Percentiles rank a stretch among this genome's conserved stretches.
phyloP scores from a whole-genome alignment of 768 basidiomycete species.

The Coprinopsis marcescibilis region DNA sequence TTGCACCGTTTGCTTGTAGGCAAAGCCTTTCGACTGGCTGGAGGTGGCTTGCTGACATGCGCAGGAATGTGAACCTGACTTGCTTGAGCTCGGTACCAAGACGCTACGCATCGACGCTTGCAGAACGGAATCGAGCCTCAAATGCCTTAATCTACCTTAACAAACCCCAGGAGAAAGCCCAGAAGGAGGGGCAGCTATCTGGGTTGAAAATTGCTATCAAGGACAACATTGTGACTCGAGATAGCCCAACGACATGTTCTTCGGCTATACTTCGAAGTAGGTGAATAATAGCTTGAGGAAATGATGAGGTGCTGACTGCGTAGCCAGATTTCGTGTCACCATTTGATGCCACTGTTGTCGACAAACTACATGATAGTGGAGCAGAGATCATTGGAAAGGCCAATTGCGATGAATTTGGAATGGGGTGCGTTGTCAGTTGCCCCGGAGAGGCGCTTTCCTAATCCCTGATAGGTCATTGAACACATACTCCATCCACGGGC shows the following conservation, averaged over 20 bases:
- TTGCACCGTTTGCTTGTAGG: too few relatives aligned
- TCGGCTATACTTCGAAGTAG: conserved; percentile 67
- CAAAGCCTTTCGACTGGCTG: too few relatives aligned
- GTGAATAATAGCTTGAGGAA: neutral
- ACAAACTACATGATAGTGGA: conserved; percentile 51
- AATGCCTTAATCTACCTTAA: conserved; percentile 51
- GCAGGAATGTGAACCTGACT: neutral
- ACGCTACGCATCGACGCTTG: conserved; percentile 12
- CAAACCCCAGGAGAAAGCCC: neutral
- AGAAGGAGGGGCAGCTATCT: conserved; percentile 23
- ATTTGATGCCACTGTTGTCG: conserved; percentile 83
- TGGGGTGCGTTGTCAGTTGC: conserved; percentile 61
- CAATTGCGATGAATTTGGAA: conserved; percentile 97
- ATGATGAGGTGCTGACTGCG: neutral
- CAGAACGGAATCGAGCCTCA: conserved; percentile 32
- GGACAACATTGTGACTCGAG: conserved; percentile 76
- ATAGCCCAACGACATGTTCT: conserved; percentile 67
- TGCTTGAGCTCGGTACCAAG: neutral
- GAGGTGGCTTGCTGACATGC: conserved; percentile 5
- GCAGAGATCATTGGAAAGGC: conserved; percentile 82
- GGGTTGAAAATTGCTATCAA: conserved; percentile 68
- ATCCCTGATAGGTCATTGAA: conserved; percentile 61
- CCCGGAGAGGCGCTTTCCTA: neutral
- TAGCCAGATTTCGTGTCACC: conserved; percentile 67
- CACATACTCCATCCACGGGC: conserved; percentile 64